Evolutionary conservation across 1,284 basidiomycete species (phyloP), one percentile per base, ranked within the genome.

Genomic region (Ceratorhiza oryzae-sativae): DNA sequence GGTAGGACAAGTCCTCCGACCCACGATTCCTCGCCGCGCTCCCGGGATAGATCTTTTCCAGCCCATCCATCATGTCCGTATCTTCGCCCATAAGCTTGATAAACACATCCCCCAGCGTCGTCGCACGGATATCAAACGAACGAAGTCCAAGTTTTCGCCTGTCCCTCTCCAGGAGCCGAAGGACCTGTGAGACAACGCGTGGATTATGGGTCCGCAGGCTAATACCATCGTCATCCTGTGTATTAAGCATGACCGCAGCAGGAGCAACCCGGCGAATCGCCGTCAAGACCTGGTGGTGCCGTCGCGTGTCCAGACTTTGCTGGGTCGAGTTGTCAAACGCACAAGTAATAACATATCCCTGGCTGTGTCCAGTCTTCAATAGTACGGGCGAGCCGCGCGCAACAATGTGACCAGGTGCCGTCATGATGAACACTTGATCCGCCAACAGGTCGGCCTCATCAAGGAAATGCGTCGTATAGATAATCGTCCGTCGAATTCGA

Each of bases 101-200:
- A 81, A 94, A 94, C 49, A 94, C 90, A 72, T 92, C 90, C 77
- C 93, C 91, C 59, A 94, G 89, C 6, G 90, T 88, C 0, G 91
- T 89, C 2, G 88, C 88, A 23, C 88, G 80, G 10, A 93, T 83
- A 63, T 92, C 89, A 77, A 90, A 92, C 0, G 84, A 85, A 0
- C 76, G 75, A 20, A 91, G 81, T 4, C 77, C 75, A 30, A 83
- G 81, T 1, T 75, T 67, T 1, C 63, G 75, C 71, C 81, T 82
- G 27, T 85, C 81, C 1, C 79, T 73, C 39, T 90, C 86, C 0
- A 93, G 79, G 0, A 86, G 72, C 41, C 84, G 80, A 13, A 93
- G 83, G 3, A 90, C 85, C 41, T 81, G 79, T 49, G 86, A 84
- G 0, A 92, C 87, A 0, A 81, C 49, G 13, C 62, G 10, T n/a